phyloP scores from a whole-genome alignment of 2,329 filamentous ascomycete species.

The Penicillium verrucosum region DNA sequence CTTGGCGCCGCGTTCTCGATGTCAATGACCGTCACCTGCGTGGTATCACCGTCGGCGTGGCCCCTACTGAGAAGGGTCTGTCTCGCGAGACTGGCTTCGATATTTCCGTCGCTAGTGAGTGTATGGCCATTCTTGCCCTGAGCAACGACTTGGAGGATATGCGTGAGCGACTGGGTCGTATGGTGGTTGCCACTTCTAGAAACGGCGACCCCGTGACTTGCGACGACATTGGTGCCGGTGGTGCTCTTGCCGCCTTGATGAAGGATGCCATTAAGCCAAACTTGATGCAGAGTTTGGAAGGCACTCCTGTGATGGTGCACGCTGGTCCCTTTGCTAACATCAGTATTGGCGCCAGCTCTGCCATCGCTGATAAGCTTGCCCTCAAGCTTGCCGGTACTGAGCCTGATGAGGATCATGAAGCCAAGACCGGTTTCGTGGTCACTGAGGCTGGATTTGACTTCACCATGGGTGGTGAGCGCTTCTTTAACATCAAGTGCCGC shows the following conservation, averaged over 20 bases:
- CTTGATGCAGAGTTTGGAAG: conserved; percentile 96
- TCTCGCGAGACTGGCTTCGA: conserved; percentile 90
- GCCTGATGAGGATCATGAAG: conserved; percentile 75
- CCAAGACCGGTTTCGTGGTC: conserved; percentile 87
- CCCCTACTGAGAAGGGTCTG: conserved; percentile 84
- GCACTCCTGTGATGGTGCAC: conserved; percentile 95
- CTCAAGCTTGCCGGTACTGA: conserved; percentile 95
- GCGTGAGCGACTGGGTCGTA: conserved; percentile 86
- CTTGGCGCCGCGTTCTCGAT: conserved; percentile 92
- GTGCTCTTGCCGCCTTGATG: conserved; percentile 91
- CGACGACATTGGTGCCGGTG: conserved; percentile 89
- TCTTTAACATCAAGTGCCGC: conserved; percentile 99
- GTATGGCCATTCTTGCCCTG: conserved; percentile 95
- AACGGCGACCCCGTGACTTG: conserved; percentile 89
- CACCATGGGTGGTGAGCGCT: conserved; percentile 98
- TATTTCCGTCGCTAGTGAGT: conserved; percentile 95
- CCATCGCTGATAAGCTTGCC: conserved; percentile 91
- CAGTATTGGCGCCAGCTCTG: conserved; percentile 92
- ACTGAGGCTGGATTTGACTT: conserved; percentile 99
- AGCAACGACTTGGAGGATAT: conserved; percentile 85
- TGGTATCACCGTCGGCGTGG: conserved; percentile 82
- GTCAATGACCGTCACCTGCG: conserved; percentile 95
- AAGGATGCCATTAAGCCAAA: conserved; percentile 99
- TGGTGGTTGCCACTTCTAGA: conserved; percentile 89
- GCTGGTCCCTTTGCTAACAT: conserved; percentile 98